phyloP scores from a whole-genome alignment of 1,139 yeast genomes.

The Pichia sp. region DNA sequence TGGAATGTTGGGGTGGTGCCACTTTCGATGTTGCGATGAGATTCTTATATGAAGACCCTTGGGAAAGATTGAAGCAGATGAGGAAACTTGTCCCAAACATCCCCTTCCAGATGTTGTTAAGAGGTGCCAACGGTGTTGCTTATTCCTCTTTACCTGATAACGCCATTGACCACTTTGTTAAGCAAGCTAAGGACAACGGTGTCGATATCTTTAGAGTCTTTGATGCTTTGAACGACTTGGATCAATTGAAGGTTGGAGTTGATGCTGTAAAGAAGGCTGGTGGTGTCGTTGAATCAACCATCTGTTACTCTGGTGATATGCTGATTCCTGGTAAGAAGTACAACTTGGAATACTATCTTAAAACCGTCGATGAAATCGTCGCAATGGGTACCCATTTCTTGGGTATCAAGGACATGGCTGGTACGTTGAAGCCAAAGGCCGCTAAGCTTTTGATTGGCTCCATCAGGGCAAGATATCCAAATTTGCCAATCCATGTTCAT shows the following conservation, averaged over 20 bases:
- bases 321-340: conserved; percentile 90
- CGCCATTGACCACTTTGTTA: conserved; percentile 94
- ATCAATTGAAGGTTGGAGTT: conserved; percentile 94
- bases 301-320: conserved; percentile 99
- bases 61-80: conserved; percentile 89
- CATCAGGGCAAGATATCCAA: conserved; percentile 82
- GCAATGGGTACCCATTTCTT: conserved; percentile 92
- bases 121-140: conserved; percentile 99
- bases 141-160: conserved; percentile 97
- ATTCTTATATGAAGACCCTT: conserved; percentile 96
- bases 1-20: conserved; percentile 99
- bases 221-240: conserved; percentile 94
- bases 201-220: conserved; percentile 97
- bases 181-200: conserved; percentile 92
- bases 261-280: conserved; percentile 98
- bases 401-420: conserved; percentile 99
- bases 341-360: conserved; percentile 83
- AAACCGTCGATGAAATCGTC: conserved; percentile 78
- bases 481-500: conserved; percentile 95
- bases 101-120: conserved; percentile 97
- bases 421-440: conserved; percentile 94
- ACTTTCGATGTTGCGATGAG: conserved; percentile 98
- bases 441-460: conserved; percentile 76
- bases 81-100: conserved; percentile 92
- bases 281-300: conserved; percentile 97